phyloP scores from a whole-genome alignment of 2,329 filamentous ascomycete genomes.

The Fonsecaea pedrosoi region DNA sequence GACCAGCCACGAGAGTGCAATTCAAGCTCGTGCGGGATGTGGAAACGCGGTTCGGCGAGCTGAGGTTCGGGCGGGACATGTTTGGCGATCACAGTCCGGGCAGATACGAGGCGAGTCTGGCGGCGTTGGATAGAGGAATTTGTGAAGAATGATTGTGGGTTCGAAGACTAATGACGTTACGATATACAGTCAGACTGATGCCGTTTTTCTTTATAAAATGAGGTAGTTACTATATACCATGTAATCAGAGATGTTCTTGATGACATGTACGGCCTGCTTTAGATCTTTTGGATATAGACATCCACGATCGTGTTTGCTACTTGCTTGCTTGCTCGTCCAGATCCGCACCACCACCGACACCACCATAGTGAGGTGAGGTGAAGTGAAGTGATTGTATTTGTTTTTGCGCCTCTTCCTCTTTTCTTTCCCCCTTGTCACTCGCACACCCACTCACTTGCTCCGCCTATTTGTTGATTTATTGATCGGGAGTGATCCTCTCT shows the following conservation, averaged over 20 bases:
- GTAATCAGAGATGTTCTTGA: not conserved
- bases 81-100: constrained; percentile 77
- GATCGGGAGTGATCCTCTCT: no score
- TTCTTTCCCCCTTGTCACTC: no score
- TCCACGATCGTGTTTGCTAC: no score
- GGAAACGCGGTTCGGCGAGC: constrained; percentile 71
- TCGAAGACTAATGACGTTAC: not conserved
- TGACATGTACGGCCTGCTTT: not conserved
- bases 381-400: no score
- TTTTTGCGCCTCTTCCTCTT: no score
- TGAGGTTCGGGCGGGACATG: constrained; percentile 75
- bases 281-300: no score
- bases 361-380: no score
- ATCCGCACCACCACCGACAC: no score
- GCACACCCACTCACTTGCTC: no score
- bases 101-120: constrained; percentile 73
- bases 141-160: constrained; percentile 46
- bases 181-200: not conserved
- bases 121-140: constrained; percentile 60
- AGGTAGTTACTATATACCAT: not conserved
- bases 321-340: no score
- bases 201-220: not conserved
- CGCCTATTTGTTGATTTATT: no score
- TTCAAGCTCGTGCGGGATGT: constrained; percentile 75
- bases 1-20: constrained; percentile 71